phyloP scores from a whole-genome alignment of 257 asterid species.

The Ilex asprella region DNA sequence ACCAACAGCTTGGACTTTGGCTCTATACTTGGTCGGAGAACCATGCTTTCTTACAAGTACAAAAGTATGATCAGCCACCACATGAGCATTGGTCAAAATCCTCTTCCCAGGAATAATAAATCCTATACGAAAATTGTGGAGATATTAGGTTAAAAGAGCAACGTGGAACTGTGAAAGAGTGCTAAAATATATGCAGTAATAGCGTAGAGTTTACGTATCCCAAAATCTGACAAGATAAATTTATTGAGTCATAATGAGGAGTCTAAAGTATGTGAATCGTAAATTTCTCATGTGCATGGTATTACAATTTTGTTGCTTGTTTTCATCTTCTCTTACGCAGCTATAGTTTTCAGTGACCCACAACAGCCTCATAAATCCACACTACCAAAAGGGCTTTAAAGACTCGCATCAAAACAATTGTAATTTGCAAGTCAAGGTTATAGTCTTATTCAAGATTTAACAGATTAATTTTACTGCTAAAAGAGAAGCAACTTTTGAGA shows the following conservation, averaged over 20 bases:
- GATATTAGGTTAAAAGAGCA: slow-evolving; percentile 3
- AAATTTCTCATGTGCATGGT: too few relatives aligned
- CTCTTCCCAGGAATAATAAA: slow-evolving; percentile 76
- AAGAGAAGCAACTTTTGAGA: too few relatives aligned
- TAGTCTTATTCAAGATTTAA: too few relatives aligned
- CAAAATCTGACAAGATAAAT: not conserved
- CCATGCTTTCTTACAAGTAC: slow-evolving; percentile 96
- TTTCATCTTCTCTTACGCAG: too few relatives aligned
- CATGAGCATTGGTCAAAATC: slow-evolving; percentile 94
- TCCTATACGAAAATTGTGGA: slow-evolving; percentile 34
- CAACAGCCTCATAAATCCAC: too few relatives aligned
- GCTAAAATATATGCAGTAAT: not conserved
- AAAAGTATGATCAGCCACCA: slow-evolving; percentile 96
- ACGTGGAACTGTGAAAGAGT: not conserved
- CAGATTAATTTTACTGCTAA: too few relatives aligned
- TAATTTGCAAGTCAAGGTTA: not conserved
- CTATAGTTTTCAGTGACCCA: too few relatives aligned
- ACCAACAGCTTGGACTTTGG: slow-evolving; percentile 82
- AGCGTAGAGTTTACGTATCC: not conserved
- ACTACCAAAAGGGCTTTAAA: too few relatives aligned
- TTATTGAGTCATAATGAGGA: not conserved
- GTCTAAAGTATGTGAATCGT: not conserved
- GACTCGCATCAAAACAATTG: not conserved
- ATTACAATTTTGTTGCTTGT: too few relatives aligned
- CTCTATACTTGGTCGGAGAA: slow-evolving; percentile 81